Conservation (phyloP, 2,329 filamentous ascomycete species). For the Beauveria brongniartii region DNA sequence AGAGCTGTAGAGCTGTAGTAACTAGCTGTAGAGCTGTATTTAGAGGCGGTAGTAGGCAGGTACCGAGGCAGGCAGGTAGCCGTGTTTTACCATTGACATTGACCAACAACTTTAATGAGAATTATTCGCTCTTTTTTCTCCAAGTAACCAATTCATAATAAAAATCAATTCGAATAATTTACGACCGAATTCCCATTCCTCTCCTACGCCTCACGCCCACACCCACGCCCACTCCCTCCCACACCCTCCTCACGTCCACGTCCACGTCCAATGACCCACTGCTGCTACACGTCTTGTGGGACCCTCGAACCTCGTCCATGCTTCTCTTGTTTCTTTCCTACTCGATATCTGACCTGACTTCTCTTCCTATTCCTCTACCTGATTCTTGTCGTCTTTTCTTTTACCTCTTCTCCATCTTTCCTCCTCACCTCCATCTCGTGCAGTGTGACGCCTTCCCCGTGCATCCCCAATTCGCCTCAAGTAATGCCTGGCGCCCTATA, state of each 20-base stretch:
- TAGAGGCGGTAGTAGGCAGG: too few species aligned
- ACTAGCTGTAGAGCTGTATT: too few species aligned
- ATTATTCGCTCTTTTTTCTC: too few species aligned
- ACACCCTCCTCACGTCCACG: neutral
- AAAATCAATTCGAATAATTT: too few species aligned
- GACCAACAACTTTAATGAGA: too few species aligned
- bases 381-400: neutral
- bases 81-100: too few species aligned
- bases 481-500: constrained; percentile 9
- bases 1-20: too few species aligned
- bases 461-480: neutral
- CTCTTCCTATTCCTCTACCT: neutral
- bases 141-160: too few species aligned
- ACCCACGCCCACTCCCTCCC: neutral
- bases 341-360: neutral
- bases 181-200: neutral
- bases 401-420: neutral
- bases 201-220: neutral
- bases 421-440: neutral
- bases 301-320: constrained; percentile 9
- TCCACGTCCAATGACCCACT: constrained; percentile 11
- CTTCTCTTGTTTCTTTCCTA: constrained; percentile 9
- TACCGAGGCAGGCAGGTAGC: too few species aligned
- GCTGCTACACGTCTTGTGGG: constrained; percentile 12
- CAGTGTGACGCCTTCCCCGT: neutral